Evolutionary conservation across 1,284 basidiomycete species (phyloP).

Genomic region (Pseudozyma sp.): DNA sequence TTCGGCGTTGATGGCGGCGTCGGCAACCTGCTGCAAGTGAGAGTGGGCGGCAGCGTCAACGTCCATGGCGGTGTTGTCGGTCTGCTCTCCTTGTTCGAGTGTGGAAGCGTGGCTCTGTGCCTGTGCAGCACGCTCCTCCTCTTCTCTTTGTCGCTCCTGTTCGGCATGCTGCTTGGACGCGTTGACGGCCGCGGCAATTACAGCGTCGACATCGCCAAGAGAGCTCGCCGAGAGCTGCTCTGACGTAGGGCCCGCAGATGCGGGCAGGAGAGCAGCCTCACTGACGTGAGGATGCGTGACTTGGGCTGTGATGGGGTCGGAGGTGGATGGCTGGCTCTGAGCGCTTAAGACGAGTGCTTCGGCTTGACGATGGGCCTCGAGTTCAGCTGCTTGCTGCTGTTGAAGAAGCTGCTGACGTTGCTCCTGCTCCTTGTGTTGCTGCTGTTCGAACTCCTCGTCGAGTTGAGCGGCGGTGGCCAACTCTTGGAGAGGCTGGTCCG

Average conservation of each 20-base stretch:
- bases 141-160: constrained; percentile 32
- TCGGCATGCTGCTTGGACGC: constrained; percentile 43
- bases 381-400: constrained; percentile 35
- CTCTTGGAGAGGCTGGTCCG: constrained; percentile 50
- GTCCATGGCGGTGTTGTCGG: constrained; percentile 25
- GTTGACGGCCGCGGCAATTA: constrained; percentile 46
- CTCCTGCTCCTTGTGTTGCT: constrained; percentile 44
- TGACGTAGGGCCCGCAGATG: constrained; percentile 11
- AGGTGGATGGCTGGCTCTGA: constrained; percentile 15
- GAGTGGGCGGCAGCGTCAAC: constrained; percentile 17
- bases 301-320: constrained; percentile 12
- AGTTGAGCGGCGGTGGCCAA: constrained; percentile 51
- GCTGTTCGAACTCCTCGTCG: constrained; percentile 48
- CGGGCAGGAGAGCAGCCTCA: constrained; percentile 1
- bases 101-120: constrained; percentile 1
- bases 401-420: constrained; percentile 43
- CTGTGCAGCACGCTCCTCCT: constrained; percentile 28
- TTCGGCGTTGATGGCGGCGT: neutral
- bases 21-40: constrained; percentile 7
- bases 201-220: constrained; percentile 45
- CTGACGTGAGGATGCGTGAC: constrained; percentile 1
- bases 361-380: constrained; percentile 27
- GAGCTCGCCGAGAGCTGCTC: constrained; percentile 31
- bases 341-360: constrained; percentile 21
- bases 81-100: neutral